Evolutionary conservation across 257 asterid species (phyloP), one percentile per base, ranked within the genome.

Genomic region (Solanum lycopersicoides): DNA sequence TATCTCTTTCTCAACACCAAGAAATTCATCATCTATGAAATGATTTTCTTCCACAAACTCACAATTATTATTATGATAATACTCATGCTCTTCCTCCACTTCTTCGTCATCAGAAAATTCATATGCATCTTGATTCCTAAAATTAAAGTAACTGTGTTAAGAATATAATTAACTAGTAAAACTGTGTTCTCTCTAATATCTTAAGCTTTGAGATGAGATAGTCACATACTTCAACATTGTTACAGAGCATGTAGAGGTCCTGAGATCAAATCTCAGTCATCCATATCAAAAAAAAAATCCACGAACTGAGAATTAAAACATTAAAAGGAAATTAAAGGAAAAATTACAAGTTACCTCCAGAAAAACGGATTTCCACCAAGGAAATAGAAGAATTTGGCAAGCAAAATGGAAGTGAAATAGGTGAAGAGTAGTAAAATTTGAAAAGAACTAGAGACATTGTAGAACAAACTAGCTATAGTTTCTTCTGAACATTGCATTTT

Each of bases 401-500:
- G 96, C 25, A 94, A 90, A 86, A 94, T 92, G 91, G 96, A 94
- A 87, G 95, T 92, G 94, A 94, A 86, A 69, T 96, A 94, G 92
- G 95, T 93, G 95, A 96, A 92, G 92, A 95, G 87, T 90, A 92
- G 86, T 91, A 96, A 92, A 79, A 96, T 96, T 30, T 89, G 92
- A 88, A 93, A 92, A 86, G 97, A 93, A 91, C 90, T 83, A 1
- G 99, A 96, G 89, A 91, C 88, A 91, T 93, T 93, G 91, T 95
- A 94, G 96, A 96, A 96, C 92, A 96, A 91, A 80, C 92, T 89
- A 88, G 91, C 93, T 89, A 94, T 91, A 63, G 95, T 89, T 90
- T 92, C 94, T 88, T 90, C 87, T 75, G 92, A 92, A 88, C 93
- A 94, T 92, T 92, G 94, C 99, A 96, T 95, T 90, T 93, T 92